Conservation (phyloP, 176 grass and related monocot species). For the Hsuehochloa calcarea region DNA sequence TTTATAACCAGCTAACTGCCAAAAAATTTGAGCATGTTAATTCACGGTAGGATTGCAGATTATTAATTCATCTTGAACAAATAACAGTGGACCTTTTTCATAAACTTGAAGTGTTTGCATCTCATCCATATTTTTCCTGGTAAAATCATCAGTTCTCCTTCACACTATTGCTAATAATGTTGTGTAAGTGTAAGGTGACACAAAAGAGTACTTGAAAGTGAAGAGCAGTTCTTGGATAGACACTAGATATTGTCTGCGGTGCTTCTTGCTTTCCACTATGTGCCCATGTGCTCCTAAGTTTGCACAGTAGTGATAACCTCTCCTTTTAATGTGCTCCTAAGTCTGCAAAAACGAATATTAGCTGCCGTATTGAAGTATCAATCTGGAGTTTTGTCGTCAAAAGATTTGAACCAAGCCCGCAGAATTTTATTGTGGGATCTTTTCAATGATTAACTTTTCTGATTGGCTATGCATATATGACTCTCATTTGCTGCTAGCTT, state of each 20-base stretch:
- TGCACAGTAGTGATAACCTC: background rate
- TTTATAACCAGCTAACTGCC: background rate
- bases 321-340: background rate
- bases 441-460: slow-evolving; percentile 13
- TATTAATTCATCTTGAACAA: background rate
- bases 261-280: background rate
- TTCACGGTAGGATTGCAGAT: background rate
- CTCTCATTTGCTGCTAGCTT: background rate
- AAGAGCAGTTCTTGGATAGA: background rate
- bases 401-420: background rate
- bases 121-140: background rate
- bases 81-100: background rate
- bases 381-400: background rate
- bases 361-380: background rate
- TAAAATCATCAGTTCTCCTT: background rate
- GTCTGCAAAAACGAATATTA: background rate
- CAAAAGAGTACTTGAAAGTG: background rate
- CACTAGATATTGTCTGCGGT: background rate
- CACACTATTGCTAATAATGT: background rate
- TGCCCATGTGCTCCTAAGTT: slow-evolving; percentile 1
- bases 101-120: background rate
- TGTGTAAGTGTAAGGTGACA: background rate
- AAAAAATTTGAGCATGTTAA: background rate
- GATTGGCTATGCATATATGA: background rate
- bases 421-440: background rate